These are phyloP conservation scores for Suillus subluteus DNA, from an alignment of 768 basidiomycete genomes.

Conservation along the genomic window DNA sequence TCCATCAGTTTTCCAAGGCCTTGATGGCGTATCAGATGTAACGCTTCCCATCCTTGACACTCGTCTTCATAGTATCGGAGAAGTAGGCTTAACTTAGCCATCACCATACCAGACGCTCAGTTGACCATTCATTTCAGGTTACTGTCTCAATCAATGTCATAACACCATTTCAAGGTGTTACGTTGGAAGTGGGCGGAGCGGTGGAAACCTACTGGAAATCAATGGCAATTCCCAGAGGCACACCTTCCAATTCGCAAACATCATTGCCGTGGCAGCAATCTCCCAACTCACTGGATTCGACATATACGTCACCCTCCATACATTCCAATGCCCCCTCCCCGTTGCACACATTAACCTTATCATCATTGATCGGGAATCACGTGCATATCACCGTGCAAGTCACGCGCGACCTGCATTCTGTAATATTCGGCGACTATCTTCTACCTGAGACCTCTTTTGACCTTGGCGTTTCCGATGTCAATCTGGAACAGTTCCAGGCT, in stretches of 20 bases:
- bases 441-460: conserved; percentile 77
- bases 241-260: conserved; percentile 36
- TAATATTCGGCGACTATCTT: conserved; percentile 75
- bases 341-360: conserved; percentile 73
- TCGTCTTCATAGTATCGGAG: conserved; percentile 91
- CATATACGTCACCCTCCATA: conserved; percentile 74
- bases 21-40: conserved; percentile 55
- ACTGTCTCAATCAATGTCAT: conserved; percentile 87
- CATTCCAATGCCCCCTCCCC: conserved; percentile 51
- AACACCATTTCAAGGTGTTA: conserved; percentile 88
- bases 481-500: conserved; percentile 74
- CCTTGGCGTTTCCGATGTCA: conserved; percentile 83
- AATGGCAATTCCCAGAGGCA: conserved; percentile 36
- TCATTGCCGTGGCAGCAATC: conserved; percentile 40
- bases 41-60: conserved; percentile 86
- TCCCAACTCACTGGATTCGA: conserved; percentile 48
- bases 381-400: conserved; percentile 88
- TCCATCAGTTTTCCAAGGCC: conserved; percentile 68
- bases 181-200: conserved; percentile 91
- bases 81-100: conserved; percentile 50
- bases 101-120: conserved; percentile 10
- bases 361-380: conserved; percentile 90
- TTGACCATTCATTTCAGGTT: conserved; percentile 51
- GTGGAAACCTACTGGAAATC: conserved; percentile 99
- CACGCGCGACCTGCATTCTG: conserved; percentile 89